Conservation (phyloP, 139 green algal species). For the Coelastrella sp. region DNA sequence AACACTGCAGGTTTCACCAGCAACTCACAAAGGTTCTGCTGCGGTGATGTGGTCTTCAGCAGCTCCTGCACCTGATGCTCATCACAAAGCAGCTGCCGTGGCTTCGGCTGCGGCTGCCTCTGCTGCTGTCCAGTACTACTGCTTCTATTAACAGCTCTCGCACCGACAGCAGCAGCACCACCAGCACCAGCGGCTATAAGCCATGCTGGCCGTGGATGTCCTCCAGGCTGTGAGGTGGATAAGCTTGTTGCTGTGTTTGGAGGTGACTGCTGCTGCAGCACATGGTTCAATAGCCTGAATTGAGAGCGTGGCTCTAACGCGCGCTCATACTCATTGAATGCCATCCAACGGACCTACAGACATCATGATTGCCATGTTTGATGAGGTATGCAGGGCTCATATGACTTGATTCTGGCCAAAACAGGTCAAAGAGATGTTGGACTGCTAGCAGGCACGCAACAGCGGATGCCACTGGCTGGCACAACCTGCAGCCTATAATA, state of each 20-base stretch:
- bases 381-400: background rate
- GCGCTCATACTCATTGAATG: background rate
- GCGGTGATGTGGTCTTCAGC: background rate
- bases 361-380: background rate
- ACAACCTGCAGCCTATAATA: too few relatives aligned
- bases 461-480: too few relatives aligned
- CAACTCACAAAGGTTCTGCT: background rate
- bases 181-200: too few relatives aligned
- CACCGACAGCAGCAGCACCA: too few relatives aligned
- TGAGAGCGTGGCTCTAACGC: background rate
- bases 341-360: background rate
- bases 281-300: background rate
- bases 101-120: background rate
- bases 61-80: background rate
- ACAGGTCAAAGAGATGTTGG: too few relatives aligned
- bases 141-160: background rate
- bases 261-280: background rate
- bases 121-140: constrained; percentile 4
- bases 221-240: too few relatives aligned
- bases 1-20: background rate
- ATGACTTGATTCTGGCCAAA: background rate
- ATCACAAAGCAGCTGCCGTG: constrained; percentile 16
- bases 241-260: background rate
- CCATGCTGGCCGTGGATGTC: too few relatives aligned
- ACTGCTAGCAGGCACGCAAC: too few relatives aligned